phyloP scores from a whole-genome alignment of 2,329 filamentous ascomycete genomes.

The Furcasterigmium sp. region DNA sequence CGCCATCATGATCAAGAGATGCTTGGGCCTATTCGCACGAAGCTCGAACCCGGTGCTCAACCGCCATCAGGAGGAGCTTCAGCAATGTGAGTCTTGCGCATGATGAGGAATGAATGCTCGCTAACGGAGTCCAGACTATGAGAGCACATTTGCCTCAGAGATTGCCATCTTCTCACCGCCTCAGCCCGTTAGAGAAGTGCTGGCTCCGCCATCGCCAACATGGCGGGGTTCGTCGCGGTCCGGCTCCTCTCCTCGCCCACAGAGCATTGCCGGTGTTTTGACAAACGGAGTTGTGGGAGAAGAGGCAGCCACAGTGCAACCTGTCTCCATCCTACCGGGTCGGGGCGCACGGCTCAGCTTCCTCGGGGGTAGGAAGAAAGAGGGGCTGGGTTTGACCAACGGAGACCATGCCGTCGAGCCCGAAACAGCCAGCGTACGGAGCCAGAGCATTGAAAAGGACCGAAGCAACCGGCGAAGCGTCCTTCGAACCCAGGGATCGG shows the following conservation, averaged over 20 bases:
- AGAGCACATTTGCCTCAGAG: slow-evolving; percentile 59
- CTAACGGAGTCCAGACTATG: slow-evolving; percentile 44
- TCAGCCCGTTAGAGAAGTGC: slow-evolving; percentile 33
- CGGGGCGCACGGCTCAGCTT: slow-evolving; percentile 53
- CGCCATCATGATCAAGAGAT: slow-evolving; percentile 80
- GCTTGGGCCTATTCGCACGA: slow-evolving; percentile 63
- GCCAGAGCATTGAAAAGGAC: slow-evolving; percentile 19
- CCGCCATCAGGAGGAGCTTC: slow-evolving; percentile 53
- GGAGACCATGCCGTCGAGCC: slow-evolving; percentile 22
- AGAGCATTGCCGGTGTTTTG: slow-evolving; percentile 26
- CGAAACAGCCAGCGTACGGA: slow-evolving; percentile 21
- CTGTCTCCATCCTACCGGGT: slow-evolving; percentile 43
- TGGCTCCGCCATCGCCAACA: slow-evolving; percentile 37
- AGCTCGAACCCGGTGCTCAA: slow-evolving; percentile 55
- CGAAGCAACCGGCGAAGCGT: slow-evolving; percentile 36
- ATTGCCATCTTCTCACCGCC: slow-evolving; percentile 56
- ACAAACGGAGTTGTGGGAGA: slow-evolving; percentile 33
- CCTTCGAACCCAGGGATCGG: slow-evolving; percentile 33
- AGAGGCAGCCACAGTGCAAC: slow-evolving; percentile 44
- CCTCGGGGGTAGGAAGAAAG: slow-evolving; percentile 48
- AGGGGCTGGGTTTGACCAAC: slow-evolving; percentile 21
- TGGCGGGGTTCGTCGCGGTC: slow-evolving; percentile 46
- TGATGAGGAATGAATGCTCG: too few relatives aligned
- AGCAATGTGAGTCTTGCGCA: slow-evolving; percentile 61
- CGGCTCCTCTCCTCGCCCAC: slow-evolving; percentile 20